Percentiles rank a stretch among this genome's conserved stretches.
Conservation (phyloP, 179 eudicot genomes). For the Gypsophila paniculata region DNA sequence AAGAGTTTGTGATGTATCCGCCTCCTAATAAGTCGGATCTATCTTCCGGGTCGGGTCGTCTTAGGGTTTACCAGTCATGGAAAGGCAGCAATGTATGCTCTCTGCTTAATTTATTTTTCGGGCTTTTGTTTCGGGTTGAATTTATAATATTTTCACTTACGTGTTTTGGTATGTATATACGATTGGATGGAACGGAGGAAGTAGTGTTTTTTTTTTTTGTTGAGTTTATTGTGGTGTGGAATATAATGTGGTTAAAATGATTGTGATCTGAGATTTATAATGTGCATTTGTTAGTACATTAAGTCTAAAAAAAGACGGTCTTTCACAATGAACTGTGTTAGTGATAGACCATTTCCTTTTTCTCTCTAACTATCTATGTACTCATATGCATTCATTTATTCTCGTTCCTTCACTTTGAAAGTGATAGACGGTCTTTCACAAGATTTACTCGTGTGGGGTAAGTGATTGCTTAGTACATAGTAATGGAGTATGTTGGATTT, state of each 20-base stretch:
- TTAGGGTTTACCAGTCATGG: constrained; percentile 76
- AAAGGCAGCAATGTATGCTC: constrained; percentile 84
- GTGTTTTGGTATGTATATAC: too few relatives aligned
- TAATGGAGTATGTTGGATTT: constrained; percentile 6
- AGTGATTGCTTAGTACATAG: not conserved
- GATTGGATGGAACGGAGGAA: too few relatives aligned
- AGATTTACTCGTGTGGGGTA: not conserved
- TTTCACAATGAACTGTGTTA: too few relatives aligned
- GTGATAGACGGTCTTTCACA: too few relatives aligned
- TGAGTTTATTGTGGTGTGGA: not conserved
- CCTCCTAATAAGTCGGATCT: constrained; percentile 71
- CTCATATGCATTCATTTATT: too few relatives aligned
- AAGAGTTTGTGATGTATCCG: constrained; percentile 59
- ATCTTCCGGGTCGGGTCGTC: constrained; percentile 48
- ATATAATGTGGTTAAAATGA: constrained; percentile 7
- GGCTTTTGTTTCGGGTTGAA: not conserved
- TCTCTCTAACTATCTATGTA: too few relatives aligned
- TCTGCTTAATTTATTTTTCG: not conserved
- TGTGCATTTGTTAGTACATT: not conserved
- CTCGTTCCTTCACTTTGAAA: too few relatives aligned
- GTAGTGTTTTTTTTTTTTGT: not conserved
- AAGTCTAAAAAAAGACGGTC: too few relatives aligned
- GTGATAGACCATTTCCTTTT: too few relatives aligned
- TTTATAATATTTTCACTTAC: too few relatives aligned
- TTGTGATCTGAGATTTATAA: constrained; percentile 10